These are phyloP conservation scores for Kalanchoe fedtschenkoi DNA, from an alignment of 164 flowering plant species.

Conservation along the genomic window DNA sequence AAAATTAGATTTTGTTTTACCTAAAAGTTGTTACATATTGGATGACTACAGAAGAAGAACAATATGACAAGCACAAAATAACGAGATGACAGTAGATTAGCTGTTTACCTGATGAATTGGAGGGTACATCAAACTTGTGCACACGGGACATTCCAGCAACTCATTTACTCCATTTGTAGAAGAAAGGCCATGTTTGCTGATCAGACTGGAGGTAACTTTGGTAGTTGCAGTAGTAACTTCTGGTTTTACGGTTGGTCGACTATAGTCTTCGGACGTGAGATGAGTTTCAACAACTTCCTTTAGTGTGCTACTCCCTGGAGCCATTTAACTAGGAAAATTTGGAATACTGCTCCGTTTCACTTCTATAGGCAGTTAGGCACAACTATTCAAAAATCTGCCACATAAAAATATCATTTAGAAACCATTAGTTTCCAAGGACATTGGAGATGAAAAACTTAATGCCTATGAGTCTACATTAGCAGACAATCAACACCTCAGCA, in stretches of 20 bases:
- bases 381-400: too few species aligned
- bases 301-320: not conserved
- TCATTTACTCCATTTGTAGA: conserved; percentile 2
- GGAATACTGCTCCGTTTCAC: not conserved
- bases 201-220: not conserved
- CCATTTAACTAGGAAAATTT: not conserved
- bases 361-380: too few species aligned
- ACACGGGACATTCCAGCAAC: conserved; percentile 3
- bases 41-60: too few species aligned
- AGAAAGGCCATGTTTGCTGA: conserved; percentile 2
- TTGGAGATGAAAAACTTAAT: too few species aligned
- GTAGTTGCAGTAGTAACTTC: not conserved
- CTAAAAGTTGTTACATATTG: not conserved
- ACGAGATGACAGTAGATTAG: not conserved
- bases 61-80: too few species aligned
- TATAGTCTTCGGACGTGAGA: not conserved
- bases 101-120: not conserved
- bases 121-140: conserved; percentile 1
- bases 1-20: not conserved
- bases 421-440: too few species aligned
- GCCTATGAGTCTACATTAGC: too few species aligned
- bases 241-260: not conserved
- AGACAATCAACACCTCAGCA: too few species aligned
- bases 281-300: conserved; percentile 2
- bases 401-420: too few species aligned